Base-by-base conservation (phyloP, 306 rosid genomes). In the Canavalia gladiata region DNA sequence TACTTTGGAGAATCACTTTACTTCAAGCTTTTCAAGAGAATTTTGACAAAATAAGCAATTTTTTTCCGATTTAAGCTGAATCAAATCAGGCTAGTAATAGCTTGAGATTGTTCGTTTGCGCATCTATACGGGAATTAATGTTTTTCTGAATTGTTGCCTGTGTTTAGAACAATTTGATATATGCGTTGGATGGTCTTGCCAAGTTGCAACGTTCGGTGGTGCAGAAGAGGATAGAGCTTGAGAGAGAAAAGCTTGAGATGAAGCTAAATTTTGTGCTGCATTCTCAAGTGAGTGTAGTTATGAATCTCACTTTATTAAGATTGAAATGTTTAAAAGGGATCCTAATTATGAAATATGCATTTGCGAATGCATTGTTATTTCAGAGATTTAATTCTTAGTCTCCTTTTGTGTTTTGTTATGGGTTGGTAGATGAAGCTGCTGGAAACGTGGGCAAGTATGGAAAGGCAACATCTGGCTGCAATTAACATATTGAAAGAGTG, bases 371-470 rank as follows among this genome's bases (percentile, higher is more conserved):
- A 42, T 51, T 49, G 8, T 28, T 58, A 25, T 51, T 63, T 71
- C 42, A 45, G 28, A 31, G 46, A 28, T 42, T 2, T 33, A 12
- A 72, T 50, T 75, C 45, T 43, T 52, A 5, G 33, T 41, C 47
- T 12, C n/a, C 13, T 25, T 52, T 35, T 45, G 10, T 43, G 1
- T 69, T 4, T 18, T 55, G 25, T 11, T 72, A 18, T 4, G 65
- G 54, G 46, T 49, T 28, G 64, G 29, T 47, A 92, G 98, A 82
- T 84, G 47, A 84, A 84, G 81, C 68, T 85, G 52, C 75, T 92
- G 78, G 90, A 87, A 81, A 50, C 63, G 0, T 94, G 98, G 97
- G 91, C 82, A 87, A 81, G 74, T 52, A 74, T 87, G 85, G 95
- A 92, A 88, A 87, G 92, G 63, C 90, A 86, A 37, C 94, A 94